Percentiles rank a stretch among this genome's conserved stretches.
These are phyloP conservation scores for Rhizoctonia solani DNA, from an alignment of 1,284 basidiomycete species.

Conservation along the genomic window DNA sequence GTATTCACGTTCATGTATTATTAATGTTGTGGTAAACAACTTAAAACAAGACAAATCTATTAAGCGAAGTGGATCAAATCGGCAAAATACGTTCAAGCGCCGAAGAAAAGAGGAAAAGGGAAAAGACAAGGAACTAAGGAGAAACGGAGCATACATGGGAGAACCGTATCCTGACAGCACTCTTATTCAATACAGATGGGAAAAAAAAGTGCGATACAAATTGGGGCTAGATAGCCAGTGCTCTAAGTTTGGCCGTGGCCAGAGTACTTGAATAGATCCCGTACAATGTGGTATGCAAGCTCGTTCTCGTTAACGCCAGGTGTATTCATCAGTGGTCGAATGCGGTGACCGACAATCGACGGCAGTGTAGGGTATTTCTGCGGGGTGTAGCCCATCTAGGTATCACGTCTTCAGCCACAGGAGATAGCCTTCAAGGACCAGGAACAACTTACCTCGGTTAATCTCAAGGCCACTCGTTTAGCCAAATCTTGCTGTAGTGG, in stretches of 20 bases:
- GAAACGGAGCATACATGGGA: conserved; percentile 1
- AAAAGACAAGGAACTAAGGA: neutral
- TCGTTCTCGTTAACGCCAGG: conserved; percentile 31
- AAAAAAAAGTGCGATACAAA: neutral
- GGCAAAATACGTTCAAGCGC: neutral
- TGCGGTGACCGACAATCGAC: conserved; percentile 21
- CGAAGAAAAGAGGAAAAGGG: neutral
- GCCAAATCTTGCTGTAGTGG: conserved; percentile 25
- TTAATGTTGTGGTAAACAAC: neutral
- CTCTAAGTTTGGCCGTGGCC: conserved; percentile 23
- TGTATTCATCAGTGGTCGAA: conserved; percentile 18
- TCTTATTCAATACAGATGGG: conserved; percentile 20
- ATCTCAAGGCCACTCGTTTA: conserved; percentile 15
- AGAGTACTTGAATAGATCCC: conserved; percentile 21
- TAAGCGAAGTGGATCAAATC: neutral
- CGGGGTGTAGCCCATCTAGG: conserved; percentile 26
- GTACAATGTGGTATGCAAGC: conserved; percentile 23
- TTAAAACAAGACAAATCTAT: conserved; percentile 9
- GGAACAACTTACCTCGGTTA: conserved; percentile 14
- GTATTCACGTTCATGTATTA: too few relatives aligned
- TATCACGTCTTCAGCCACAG: neutral
- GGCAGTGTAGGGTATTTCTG: conserved; percentile 28
- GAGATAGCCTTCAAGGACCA: neutral
- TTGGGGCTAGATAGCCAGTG: neutral
- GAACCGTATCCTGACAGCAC: conserved; percentile 22